Evolutionary conservation across 2,329 filamentous ascomycete species (phyloP), one percentile per base, ranked within the genome.

Genomic region (Fusarium sororula): DNA sequence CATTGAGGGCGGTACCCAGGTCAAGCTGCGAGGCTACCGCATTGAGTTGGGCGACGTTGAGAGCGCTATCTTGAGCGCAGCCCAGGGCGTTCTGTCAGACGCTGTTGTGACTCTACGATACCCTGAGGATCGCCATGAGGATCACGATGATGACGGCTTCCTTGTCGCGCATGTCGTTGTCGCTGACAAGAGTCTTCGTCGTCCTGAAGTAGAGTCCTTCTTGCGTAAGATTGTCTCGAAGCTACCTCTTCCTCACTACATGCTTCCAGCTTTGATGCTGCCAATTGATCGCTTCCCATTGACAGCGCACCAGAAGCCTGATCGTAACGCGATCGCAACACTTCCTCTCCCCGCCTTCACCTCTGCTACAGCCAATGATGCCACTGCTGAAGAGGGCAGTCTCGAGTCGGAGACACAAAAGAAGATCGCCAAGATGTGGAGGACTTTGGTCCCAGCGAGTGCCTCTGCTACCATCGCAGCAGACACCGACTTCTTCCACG

Each of bases 21-120:
- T 88, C 68, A 88, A 88, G 71, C 75, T 88, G 4, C 78, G 81
- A 5, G 85, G 85, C 2, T 58, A 84, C 6, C 81, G 85, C 2
- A 82, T 88, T 30, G 86, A 89, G 20, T 76, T 89, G 1, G 73
- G 79, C 7, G 88, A 89, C 5, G 58, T 79, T 6, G 70, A 73
- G 28, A 58, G 42, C 9, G 50, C 70, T 1, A 48, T 73, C 7
- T 28, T 72, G 15, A 56, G 32, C 18, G 37, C 68, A 3, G 53
- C 70, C 0, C 39, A 68, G 13, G 64, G 70, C 1, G 5, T 50
- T 4, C 30, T 73, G 9, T 54, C 63, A 4, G 63, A 62, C 22
- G 37, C 63, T 5, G 50, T 66, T 18, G 63, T 66, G 11, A 64
- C 63, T 30, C 37, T 41, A 0, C n/a, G 58, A 61, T n/a, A 42